Evolutionary conservation across 495 filamentous ascomycete species (phyloP), one percentile per base, ranked within the genome.

Genomic region (Neurospora hispaniola): DNA sequence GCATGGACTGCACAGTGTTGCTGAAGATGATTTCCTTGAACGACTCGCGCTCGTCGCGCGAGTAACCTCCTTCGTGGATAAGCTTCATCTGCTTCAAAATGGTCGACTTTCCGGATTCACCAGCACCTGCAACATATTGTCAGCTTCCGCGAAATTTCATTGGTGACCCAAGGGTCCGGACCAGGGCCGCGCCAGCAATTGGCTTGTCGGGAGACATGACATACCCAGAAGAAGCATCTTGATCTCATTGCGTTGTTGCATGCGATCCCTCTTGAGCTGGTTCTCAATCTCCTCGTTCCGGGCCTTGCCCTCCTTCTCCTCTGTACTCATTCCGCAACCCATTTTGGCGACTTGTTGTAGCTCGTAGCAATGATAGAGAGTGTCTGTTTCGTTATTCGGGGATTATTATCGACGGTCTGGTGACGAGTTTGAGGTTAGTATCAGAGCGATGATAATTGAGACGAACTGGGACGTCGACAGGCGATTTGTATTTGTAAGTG

Each of bases 221-320:
- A 80, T 88, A 97, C 95, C 95, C 79, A 99, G 90, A 82, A 99
- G 88, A 80, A 99, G 86, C 94, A 99, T 97, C 89, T 99, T 99
- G 83, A 99, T 97, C 84, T 99, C 96, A 77, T 97, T 97, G 77
- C 94, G 89, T 85, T 96, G 93, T 87, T 92, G 89, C 89, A 97
- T 91, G 86, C 93, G 95, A 82, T 99, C 96, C 81, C 90, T 88
- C 86, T 97, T 96, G 79, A 99, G 86, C 87, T 95, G 92, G 83
- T 97, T 98, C 84, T 99, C 96, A 80, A 99, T 99, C 90, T 97
- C 94, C 87, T 98, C 96, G 83, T 99, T 98, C 78, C 94, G 90
- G 84, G 92, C 90, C 92, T 97, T 98, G 84, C 96, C 96, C 93
- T 99, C 96, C 93, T 97, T 98, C 86, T 98, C 96, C 88, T 98